A percentile compares a stretch with the other conserved stretches of the same genome.
Conservation (phyloP, 2,329 filamentous ascomycete species). For the Xylariaceae sp. region DNA sequence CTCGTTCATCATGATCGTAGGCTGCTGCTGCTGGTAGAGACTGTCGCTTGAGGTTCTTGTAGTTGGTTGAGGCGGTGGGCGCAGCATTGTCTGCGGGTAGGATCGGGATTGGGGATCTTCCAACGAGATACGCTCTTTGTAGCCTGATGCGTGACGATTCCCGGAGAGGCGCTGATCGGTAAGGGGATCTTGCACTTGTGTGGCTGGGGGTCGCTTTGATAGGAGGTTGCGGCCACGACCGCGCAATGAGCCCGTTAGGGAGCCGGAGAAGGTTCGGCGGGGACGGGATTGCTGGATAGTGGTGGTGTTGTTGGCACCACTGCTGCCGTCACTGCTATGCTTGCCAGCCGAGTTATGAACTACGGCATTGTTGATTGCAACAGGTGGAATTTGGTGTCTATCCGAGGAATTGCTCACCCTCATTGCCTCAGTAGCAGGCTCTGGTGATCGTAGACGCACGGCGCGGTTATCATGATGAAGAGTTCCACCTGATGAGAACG, state of each 20-base stretch:
- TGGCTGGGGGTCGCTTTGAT: constrained; percentile 4
- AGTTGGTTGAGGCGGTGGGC: too few relatives aligned
- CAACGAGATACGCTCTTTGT: constrained; percentile 13
- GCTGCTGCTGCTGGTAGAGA: neutral
- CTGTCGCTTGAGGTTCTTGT: constrained; percentile 5
- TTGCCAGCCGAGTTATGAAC: too few relatives aligned
- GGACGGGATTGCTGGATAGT: neutral
- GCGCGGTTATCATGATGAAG: constrained; percentile 10
- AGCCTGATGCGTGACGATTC: constrained; percentile 4
- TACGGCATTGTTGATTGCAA: too few relatives aligned
- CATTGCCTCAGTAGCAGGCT: constrained; percentile 1
- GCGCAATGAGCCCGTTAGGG: constrained; percentile 7
- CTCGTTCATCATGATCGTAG: neutral
- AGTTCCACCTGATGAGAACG: constrained; percentile 10
- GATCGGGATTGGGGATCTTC: constrained; percentile 13
- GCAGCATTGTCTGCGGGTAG: too few relatives aligned
- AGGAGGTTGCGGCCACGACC: neutral
- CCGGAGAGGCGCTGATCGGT: neutral
- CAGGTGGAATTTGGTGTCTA: too few relatives aligned
- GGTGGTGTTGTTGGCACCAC: neutral
- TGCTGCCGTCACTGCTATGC: neutral
- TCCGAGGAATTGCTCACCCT: too few relatives aligned
- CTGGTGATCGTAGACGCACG: constrained; percentile 14
- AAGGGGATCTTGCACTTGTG: neutral
- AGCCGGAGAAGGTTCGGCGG: constrained; percentile 16